Percentiles rank a stretch among this genome's conserved stretches.
phyloP scores from a whole-genome alignment of 352 stramenopile species.

The Globisporangium canariense region DNA sequence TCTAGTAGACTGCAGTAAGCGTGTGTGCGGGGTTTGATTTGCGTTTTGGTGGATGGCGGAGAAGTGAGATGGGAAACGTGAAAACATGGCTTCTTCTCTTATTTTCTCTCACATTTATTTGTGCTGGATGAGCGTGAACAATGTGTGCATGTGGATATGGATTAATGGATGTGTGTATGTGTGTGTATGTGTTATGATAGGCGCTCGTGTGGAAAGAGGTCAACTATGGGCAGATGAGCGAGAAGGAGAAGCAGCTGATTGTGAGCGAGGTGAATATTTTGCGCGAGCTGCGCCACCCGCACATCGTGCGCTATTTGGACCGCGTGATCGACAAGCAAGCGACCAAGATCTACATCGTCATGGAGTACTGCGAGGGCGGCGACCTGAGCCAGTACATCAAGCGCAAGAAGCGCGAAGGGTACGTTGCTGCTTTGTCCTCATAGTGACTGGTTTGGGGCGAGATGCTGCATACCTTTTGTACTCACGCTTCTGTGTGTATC shows the following conservation, averaged over 20 bases:
- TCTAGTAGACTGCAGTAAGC: too few species aligned
- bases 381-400: slow-evolving; percentile 90
- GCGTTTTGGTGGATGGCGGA: too few species aligned
- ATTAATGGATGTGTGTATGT: background rate
- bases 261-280: slow-evolving; percentile 94
- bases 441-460: background rate
- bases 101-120: too few species aligned
- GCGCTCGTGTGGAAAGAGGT: slow-evolving; percentile 92
- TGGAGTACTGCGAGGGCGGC: slow-evolving; percentile 92
- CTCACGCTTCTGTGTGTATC: background rate
- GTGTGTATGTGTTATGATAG: slow-evolving; percentile 22
- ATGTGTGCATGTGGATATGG: background rate
- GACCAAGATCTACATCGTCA: slow-evolving; percentile 94
- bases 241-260: slow-evolving; percentile 94
- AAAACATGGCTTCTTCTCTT: too few species aligned
- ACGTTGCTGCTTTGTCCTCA: slow-evolving; percentile 16
- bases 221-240: slow-evolving; percentile 90
- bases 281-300: slow-evolving; percentile 89
- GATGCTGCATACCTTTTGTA: background rate
- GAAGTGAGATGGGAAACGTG: too few species aligned
- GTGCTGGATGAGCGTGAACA: background rate
- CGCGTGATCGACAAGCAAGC: slow-evolving; percentile 91
- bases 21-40: too few species aligned
- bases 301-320: slow-evolving; percentile 93
- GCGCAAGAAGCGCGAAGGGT: slow-evolving; percentile 87